phyloP scores from a whole-genome alignment of 257 asterid species.

The Leptodermis oblonga region DNA sequence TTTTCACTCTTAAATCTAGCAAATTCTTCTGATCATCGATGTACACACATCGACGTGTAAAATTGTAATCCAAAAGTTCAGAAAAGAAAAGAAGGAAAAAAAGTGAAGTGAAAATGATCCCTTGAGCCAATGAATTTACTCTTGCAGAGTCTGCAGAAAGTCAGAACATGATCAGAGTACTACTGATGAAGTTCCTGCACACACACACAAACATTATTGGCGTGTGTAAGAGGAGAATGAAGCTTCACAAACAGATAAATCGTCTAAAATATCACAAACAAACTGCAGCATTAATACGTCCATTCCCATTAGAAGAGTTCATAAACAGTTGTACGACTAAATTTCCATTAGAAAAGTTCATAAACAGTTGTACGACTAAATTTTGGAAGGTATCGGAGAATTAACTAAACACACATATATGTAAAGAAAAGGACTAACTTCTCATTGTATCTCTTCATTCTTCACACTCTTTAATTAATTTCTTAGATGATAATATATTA shows the following conservation, averaged over 20 bases:
- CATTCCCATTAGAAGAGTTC: no score
- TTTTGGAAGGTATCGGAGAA: no score
- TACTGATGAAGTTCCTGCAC: neutral
- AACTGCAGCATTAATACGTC: no score
- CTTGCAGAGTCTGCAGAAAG: constrained; percentile 6
- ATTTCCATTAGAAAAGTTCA: no score
- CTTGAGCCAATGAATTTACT: neutral
- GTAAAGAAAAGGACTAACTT: neutral
- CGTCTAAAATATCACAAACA: neutral
- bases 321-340: no score
- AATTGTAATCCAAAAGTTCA: neutral
- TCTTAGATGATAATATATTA: neutral
- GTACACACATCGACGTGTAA: no score
- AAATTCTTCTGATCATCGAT: neutral
- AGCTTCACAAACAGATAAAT: neutral
- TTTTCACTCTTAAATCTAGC: neutral
- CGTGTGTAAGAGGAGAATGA: constrained; percentile 9
- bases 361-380: no score
- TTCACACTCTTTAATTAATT: neutral
- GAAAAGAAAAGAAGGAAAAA: neutral
- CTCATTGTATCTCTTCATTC: neutral
- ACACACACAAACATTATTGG: neutral
- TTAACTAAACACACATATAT: neutral
- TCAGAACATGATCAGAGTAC: constrained; percentile 6
- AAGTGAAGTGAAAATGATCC: no score